Percentiles rank a stretch among this genome's conserved stretches.
Conservation (phyloP, 2,329 filamentous ascomycete genomes). For the Conoideocrella luteorostrata region DNA sequence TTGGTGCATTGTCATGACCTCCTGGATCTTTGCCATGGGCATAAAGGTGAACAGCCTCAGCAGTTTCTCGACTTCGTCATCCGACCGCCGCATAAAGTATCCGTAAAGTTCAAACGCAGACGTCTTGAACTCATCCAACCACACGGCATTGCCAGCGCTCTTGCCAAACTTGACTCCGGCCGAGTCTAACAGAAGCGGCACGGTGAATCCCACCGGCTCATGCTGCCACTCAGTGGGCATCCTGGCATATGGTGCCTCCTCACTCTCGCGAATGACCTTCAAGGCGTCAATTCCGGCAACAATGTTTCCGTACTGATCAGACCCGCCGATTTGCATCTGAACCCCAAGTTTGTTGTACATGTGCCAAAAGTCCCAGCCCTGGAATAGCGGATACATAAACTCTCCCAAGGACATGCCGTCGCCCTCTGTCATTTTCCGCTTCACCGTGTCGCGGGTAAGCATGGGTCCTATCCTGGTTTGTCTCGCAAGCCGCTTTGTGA, state of each 20-base stretch:
- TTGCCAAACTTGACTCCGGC: constrained; percentile 91
- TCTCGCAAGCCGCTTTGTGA: constrained; percentile 67
- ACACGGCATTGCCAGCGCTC: constrained; percentile 86
- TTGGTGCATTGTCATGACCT: constrained; percentile 62
- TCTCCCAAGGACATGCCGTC: constrained; percentile 93
- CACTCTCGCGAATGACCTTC: constrained; percentile 60
- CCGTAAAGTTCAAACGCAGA: constrained; percentile 80
- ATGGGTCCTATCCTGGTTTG: constrained; percentile 76
- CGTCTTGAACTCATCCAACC: constrained; percentile 80
- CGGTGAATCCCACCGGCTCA: constrained; percentile 78
- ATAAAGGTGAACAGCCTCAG: constrained; percentile 89
- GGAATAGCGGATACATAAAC: constrained; percentile 86
- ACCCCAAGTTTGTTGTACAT: constrained; percentile 62
- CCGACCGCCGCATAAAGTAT: constrained; percentile 79
- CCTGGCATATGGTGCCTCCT: constrained; percentile 37
- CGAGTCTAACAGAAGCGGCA: constrained; percentile 79
- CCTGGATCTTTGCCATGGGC: constrained; percentile 60
- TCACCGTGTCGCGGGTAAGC: constrained; percentile 86
- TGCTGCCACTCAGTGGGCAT: constrained; percentile 38
- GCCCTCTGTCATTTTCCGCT: constrained; percentile 73
- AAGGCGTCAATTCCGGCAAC: constrained; percentile 81
- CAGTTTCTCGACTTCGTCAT: constrained; percentile 73
- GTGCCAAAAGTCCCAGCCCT: constrained; percentile 95
- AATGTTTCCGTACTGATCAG: constrained; percentile 96
- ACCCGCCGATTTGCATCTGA: constrained; percentile 87